These are phyloP conservation scores for Aspergillus awamori DNA, from an alignment of 2,329 filamentous ascomycete genomes.

Conservation along the genomic window DNA sequence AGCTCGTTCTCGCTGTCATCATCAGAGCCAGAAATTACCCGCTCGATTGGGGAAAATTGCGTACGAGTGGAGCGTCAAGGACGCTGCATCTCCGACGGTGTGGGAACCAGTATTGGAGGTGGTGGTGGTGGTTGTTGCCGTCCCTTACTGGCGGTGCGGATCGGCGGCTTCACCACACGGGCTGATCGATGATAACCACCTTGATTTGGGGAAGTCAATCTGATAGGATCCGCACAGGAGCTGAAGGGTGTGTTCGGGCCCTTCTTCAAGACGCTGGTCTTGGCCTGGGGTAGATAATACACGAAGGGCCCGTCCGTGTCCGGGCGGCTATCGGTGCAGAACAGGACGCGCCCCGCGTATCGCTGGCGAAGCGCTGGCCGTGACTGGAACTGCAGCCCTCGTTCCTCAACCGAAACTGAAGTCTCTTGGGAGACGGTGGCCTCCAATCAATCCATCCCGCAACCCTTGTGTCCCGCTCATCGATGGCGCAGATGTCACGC, in stretches of 20 bases:
- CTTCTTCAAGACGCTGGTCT: constrained; percentile 9
- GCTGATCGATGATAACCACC: constrained; percentile 37
- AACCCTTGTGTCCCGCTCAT: constrained; percentile 26
- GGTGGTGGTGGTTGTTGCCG: too few species aligned
- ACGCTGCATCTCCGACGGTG: constrained; percentile 2
- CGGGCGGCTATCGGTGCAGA: constrained; percentile 24
- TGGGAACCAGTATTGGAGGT: background rate
- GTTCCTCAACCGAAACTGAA: constrained; percentile 20
- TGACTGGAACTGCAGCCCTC: constrained; percentile 17
- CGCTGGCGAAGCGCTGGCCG: constrained; percentile 9
- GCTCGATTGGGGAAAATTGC: constrained; percentile 11
- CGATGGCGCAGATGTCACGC: constrained; percentile 34
- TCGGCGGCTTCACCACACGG: background rate
- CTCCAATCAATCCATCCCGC: constrained; percentile 16
- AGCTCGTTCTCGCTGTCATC: constrained; percentile 44
- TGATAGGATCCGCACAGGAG: background rate
- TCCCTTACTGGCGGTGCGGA: background rate
- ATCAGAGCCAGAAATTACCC: constrained; percentile 32
- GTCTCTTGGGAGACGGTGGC: constrained; percentile 30
- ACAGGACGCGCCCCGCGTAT: background rate
- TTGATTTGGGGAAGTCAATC: constrained; percentile 22
- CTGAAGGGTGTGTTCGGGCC: background rate
- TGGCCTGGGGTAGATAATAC: constrained; percentile 23
- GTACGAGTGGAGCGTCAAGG: background rate
- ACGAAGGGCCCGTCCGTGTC: constrained; percentile 20